These are phyloP conservation scores for Ustilago cynodontis DNA, from an alignment of 1,284 basidiomycete genomes.

Conservation along the genomic window DNA sequence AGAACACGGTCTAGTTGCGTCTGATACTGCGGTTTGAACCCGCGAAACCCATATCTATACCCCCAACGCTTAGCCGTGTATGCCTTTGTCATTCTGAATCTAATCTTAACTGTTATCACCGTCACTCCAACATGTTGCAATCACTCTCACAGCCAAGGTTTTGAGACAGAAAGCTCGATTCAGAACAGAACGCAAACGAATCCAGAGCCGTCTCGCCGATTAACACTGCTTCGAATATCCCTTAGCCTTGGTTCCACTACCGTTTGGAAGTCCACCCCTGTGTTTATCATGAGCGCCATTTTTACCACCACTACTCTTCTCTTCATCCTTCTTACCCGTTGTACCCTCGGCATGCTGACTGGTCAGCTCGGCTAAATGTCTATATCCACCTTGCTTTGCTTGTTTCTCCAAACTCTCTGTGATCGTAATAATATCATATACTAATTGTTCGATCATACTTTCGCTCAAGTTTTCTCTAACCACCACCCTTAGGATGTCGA, in stretches of 20 bases:
- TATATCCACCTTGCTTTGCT: slow-evolving; percentile 25
- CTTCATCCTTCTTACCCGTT: slow-evolving; percentile 6
- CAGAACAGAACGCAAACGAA: no score
- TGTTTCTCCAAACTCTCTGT: slow-evolving; percentile 58
- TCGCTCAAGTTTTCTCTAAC: slow-evolving; percentile 64
- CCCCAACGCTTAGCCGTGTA: no score
- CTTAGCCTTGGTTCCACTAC: slow-evolving; percentile 41
- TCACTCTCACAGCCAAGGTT: no score
- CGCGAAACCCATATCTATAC: no score
- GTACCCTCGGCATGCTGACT: slow-evolving; percentile 6
- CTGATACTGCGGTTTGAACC: not conserved
- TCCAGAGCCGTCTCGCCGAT: not conserved
- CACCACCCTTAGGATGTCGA: slow-evolving; percentile 67
- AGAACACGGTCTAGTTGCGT: not conserved
- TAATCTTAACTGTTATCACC: no score
- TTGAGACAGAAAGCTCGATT: no score
- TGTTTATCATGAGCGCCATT: slow-evolving; percentile 52
- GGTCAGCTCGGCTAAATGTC: slow-evolving; percentile 33
- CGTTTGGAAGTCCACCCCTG: slow-evolving; percentile 42
- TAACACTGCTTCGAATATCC: slow-evolving; percentile 67
- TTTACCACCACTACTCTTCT: slow-evolving; percentile 7
- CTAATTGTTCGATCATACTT: slow-evolving; percentile 64
- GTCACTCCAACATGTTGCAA: no score
- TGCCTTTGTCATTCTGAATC: no score
- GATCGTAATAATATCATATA: slow-evolving; percentile 65